phyloP scores from a whole-genome alignment of 148 eudicot species.

The Cornus controversa region DNA sequence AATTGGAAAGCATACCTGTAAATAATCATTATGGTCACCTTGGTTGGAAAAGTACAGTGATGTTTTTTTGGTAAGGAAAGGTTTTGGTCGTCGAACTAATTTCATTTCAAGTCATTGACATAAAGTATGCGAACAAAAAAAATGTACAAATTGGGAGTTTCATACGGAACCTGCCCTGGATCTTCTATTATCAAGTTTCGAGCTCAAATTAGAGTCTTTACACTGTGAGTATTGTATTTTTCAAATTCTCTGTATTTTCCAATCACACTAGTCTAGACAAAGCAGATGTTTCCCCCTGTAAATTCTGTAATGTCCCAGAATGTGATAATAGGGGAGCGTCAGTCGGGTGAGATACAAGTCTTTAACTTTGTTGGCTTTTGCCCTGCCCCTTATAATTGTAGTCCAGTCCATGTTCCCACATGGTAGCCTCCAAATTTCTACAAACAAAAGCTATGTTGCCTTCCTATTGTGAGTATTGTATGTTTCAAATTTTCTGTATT shows the following conservation, averaged over 20 bases:
- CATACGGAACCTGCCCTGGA: background rate
- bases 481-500: background rate
- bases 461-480: background rate
- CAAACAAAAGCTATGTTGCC: no score
- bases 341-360: background rate
- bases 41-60: background rate
- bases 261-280: background rate
- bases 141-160: background rate
- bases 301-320: background rate
- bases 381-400: background rate
- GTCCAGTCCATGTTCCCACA: no score
- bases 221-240: background rate
- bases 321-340: background rate
- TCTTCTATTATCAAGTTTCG: background rate
- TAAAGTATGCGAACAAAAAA: background rate
- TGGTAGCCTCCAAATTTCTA: no score
- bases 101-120: no score
- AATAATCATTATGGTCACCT: background rate
- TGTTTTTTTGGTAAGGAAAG: no score
- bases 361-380: background rate
- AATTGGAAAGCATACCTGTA: background rate
- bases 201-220: background rate
- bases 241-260: background rate
- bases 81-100: no score
- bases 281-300: background rate